Evolutionary conservation across 2,329 filamentous ascomycete species (phyloP), one percentile per base, ranked within the genome.

Genomic region (Didymella segeticola): DNA sequence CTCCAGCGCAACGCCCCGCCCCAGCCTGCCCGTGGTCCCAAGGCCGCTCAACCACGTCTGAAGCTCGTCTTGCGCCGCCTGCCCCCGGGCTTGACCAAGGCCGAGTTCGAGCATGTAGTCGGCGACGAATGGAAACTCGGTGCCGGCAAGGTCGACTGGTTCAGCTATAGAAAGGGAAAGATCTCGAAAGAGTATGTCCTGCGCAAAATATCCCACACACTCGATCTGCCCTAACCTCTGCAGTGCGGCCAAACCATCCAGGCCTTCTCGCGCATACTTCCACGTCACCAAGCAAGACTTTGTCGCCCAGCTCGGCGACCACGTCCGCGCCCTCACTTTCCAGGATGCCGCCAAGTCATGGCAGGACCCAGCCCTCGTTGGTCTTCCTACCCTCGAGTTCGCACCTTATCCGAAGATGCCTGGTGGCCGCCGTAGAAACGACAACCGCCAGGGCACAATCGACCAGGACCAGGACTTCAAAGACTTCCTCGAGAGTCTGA

Each of bases 401-500:
- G 86, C 93, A 15, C 85, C 89, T 1, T 96, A 93, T 77, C 90
- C 91, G 62, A 93, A 93, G 67, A 84, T 91, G 1, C 91, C 93
- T 1, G 85, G 85, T 54, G 84, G 82, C 29, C 91, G 90, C 72
- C 85, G 85, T 43, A 87, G 91, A 27, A 85, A 86, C 47, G 95
- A 99, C 78, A 86, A 87, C 47, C 87, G 93, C 12, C 91, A 96
- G 72, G 95, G 93, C 47, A 96, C 92, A 3, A 98, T 99, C 62
- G 95, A 99, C 67, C 92, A 96, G 71, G 95, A 99, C 68, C 87
- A 91, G 0, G 95, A 98, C 65, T 99, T 97, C 66, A 96, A 97
- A 79, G 86, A 88, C 22, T 99, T 98, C 72, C 82, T 99, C 7
- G 90, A 96, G 72, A 89, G 85, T 47, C 82, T 98, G 39, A 96